These are phyloP conservation scores for Cichorium intybus DNA, from an alignment of 140 eudicot species.

Conservation along the genomic window DNA sequence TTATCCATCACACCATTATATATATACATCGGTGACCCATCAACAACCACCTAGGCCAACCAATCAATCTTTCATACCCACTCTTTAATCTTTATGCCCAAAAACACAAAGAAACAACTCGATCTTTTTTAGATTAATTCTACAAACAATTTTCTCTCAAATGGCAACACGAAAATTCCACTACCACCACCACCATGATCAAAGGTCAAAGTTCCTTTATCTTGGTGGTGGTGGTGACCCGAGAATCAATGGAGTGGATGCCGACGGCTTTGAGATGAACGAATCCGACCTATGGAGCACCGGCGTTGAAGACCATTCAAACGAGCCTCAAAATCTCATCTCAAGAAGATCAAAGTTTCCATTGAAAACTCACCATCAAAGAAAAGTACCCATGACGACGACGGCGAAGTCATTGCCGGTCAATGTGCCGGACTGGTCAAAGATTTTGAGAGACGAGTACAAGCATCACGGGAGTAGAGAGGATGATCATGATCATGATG, in stretches of 20 bases:
- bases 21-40: constrained; percentile 33
- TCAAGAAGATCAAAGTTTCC: constrained; percentile 29
- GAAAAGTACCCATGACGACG: not conserved
- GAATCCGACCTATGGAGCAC: constrained; percentile 51
- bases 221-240: constrained; percentile 22
- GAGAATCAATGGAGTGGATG: constrained; percentile 24
- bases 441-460: constrained; percentile 42
- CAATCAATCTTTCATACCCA: constrained; percentile 26
- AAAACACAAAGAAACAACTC: constrained; percentile 18
- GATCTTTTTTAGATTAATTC: not conserved
- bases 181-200: constrained; percentile 30
- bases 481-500: constrained; percentile 9
- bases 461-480: constrained; percentile 21
- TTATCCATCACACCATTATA: constrained; percentile 48
- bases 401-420: constrained; percentile 49
- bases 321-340: constrained; percentile 14
- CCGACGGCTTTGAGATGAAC: constrained; percentile 30
- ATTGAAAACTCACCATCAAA: constrained; percentile 27
- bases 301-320: constrained; percentile 4
- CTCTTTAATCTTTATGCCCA: constrained; percentile 7
- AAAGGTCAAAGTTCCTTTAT: constrained; percentile 32
- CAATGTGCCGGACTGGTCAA: constrained; percentile 60
- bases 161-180: constrained; percentile 37
- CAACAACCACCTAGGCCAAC: constrained; percentile 38
- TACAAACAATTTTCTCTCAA: not conserved